phyloP scores from a whole-genome alignment of 1,139 yeast species.

The Suhomyces kunorum region DNA sequence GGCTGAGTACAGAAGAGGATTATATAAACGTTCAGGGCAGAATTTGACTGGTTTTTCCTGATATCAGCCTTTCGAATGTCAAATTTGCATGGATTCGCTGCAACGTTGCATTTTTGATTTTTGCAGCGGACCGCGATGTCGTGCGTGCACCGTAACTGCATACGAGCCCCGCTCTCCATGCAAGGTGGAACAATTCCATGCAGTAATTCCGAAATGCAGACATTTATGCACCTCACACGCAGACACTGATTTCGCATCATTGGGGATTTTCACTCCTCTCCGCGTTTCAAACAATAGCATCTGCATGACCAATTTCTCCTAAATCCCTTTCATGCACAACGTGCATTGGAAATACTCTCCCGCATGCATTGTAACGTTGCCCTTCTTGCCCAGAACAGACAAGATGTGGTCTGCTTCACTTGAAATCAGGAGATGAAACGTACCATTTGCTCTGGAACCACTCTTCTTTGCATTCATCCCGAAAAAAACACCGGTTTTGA shows the following conservation, averaged over 20 bases:
- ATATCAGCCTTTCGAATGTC: neutral
- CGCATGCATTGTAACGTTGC: constrained; percentile 7
- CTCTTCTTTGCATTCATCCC: no score
- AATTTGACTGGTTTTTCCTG: neutral
- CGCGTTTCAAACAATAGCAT: no score
- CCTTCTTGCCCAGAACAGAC: neutral
- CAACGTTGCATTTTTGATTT: constrained; percentile 23
- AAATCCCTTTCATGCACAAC: neutral
- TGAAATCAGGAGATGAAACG: neutral
- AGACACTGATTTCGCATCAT: neutral
- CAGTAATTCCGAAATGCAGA: constrained; percentile 9
- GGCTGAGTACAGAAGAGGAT: neutral
- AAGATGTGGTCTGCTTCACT: neutral
- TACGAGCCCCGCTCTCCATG: neutral
- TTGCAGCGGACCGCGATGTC: no score
- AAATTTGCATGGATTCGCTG: constrained; percentile 9
- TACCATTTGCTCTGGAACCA: neutral
- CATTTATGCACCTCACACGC: no score
- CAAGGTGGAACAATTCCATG: neutral
- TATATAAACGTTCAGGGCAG: neutral
- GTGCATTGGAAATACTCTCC: neutral
- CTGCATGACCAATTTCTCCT: neutral
- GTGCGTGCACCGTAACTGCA: no score
- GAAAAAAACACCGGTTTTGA: no score
- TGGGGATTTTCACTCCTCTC: no score